Conservation (phyloP, 306 rosid genomes). For the Leucaena leucocephala region DNA sequence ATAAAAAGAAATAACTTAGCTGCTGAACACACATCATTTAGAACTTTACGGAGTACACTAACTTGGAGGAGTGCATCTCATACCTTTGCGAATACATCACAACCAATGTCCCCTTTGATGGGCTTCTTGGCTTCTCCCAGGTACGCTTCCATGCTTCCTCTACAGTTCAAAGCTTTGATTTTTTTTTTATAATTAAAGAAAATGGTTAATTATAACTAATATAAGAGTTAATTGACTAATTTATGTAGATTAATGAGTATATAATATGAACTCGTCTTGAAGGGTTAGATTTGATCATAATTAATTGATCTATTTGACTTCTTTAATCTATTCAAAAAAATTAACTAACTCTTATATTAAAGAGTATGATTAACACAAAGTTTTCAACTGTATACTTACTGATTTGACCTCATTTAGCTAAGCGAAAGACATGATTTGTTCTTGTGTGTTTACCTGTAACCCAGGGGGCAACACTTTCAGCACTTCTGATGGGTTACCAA, state of each 20-base stretch:
- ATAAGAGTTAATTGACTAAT: too few species aligned
- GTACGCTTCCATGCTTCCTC: constrained; percentile 32
- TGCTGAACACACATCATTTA: constrained; percentile 34
- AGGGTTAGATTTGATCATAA: too few species aligned
- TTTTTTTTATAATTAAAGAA: too few species aligned
- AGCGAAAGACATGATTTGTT: background rate
- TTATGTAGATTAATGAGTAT: too few species aligned
- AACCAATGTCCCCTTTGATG: constrained; percentile 81
- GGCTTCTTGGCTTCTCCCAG: constrained; percentile 83
- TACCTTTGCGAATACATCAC: constrained; percentile 75
- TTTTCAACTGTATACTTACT: background rate
- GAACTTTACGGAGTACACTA: constrained; percentile 79
- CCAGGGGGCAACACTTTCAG: constrained; percentile 77
- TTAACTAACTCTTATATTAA: too few species aligned
- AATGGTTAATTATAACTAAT: too few species aligned
- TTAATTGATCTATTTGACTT: too few species aligned
- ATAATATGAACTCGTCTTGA: too few species aligned
- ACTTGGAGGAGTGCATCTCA: constrained; percentile 78
- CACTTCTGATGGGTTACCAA: constrained; percentile 75
- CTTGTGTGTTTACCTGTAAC: constrained; percentile 15
- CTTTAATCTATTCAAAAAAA: too few species aligned
- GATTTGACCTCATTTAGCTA: background rate
- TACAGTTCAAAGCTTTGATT: too few species aligned
- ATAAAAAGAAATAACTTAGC: background rate
- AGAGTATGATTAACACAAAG: too few species aligned